Evolutionary conservation across 345 rosid genomes (phyloP).

Genomic region (Arabis hirsuta): DNA sequence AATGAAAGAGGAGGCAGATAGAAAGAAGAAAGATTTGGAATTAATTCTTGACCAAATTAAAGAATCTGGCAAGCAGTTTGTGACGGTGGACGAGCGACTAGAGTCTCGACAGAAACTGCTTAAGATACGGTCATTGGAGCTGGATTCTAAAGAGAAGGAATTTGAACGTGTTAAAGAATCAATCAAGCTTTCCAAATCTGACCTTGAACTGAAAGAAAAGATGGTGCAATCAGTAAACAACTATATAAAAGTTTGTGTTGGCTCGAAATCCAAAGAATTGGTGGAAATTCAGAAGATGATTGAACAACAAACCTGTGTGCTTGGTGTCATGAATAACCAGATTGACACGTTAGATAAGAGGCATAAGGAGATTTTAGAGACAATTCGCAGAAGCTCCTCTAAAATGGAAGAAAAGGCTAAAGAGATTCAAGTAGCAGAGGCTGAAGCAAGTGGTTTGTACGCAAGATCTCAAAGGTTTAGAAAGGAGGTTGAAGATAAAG

Average conservation of each 20-base stretch:
- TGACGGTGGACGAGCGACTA: slow-evolving; percentile 2
- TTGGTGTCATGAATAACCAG: slow-evolving; percentile 16
- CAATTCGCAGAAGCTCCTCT: slow-evolving; percentile 22
- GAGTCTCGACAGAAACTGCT: not conserved
- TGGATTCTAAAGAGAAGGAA: slow-evolving; percentile 15
- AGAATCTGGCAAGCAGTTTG: slow-evolving; percentile 19
- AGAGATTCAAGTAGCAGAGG: slow-evolving; percentile 24
- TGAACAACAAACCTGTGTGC: slow-evolving; percentile 18
- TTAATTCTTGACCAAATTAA: not conserved
- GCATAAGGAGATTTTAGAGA: slow-evolving; percentile 19
- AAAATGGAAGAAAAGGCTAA: slow-evolving; percentile 18
- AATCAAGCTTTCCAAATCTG: slow-evolving; percentile 6
- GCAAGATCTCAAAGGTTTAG: slow-evolving; percentile 11
- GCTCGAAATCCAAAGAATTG: slow-evolving; percentile 17
- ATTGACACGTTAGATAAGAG: slow-evolving; percentile 19
- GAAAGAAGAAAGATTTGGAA: not conserved
- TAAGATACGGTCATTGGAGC: slow-evolving; percentile 4
- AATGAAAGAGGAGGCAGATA: slow-evolving; percentile 17
- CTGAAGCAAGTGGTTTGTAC: not conserved
- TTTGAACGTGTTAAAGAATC: slow-evolving; percentile 20
- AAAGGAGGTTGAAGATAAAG: slow-evolving; percentile 25
- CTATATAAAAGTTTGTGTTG: not conserved
- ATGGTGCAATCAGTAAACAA: not conserved
- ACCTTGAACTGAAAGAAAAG: slow-evolving; percentile 17
- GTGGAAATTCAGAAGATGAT: slow-evolving; percentile 17